These are phyloP conservation scores for Ceratobasidium sp. DNA, from an alignment of 1,284 basidiomycete genomes.

Conservation along the genomic window DNA sequence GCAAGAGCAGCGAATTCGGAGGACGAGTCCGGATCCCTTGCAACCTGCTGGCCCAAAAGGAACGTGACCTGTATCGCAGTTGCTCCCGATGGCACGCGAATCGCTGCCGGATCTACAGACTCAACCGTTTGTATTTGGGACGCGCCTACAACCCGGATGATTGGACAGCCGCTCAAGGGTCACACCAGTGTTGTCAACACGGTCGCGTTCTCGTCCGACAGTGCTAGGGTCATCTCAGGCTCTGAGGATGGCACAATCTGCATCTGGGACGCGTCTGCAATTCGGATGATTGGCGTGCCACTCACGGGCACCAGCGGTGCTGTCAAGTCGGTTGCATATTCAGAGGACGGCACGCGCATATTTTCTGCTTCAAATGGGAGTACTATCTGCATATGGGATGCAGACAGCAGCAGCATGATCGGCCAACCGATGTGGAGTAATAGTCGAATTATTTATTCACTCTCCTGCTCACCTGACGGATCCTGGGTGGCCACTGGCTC, in stretches of 20 bases:
- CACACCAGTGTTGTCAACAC: neutral
- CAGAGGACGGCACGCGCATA: too few relatives aligned
- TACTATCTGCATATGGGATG: too few relatives aligned
- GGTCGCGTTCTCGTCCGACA: neutral
- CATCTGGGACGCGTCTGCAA: too few relatives aligned
- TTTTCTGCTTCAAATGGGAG: too few relatives aligned
- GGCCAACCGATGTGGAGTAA: too few relatives aligned
- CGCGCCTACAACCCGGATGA: neutral
- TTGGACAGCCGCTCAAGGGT: neutral
- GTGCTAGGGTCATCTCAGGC: neutral
- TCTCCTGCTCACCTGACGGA: neutral
- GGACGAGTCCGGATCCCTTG: neutral
- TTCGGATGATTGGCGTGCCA: too few relatives aligned
- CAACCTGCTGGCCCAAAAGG: neutral
- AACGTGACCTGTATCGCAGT: too few relatives aligned
- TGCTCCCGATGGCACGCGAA: neutral
- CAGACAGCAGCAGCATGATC: too few relatives aligned
- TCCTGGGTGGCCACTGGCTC: neutral
- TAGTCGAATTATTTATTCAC: neutral
- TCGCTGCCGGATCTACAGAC: neutral
- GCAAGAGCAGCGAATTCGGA: too few relatives aligned
- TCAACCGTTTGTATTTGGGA: neutral
- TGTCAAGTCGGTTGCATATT: too few relatives aligned
- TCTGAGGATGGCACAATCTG: too few relatives aligned
- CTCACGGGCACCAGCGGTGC: too few relatives aligned